A percentile compares a stretch with the other conserved stretches of the same genome.
Evolutionary conservation across 75 land plant genomes (phyloP).

Genomic region (Cupressus sempervirens): DNA sequence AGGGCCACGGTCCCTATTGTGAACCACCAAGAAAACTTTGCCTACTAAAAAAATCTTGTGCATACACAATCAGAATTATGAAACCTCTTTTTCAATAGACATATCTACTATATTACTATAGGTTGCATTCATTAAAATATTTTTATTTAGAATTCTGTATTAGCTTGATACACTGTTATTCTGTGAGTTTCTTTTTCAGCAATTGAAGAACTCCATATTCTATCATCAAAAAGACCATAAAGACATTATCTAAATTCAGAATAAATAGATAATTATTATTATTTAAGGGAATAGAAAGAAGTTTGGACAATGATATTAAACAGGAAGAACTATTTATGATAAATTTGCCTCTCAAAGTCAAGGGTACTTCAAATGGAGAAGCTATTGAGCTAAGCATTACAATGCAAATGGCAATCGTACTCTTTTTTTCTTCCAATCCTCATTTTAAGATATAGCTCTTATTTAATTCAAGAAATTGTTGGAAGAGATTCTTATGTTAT

Average conservation of each 20-base stretch:
- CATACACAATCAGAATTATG: neutral
- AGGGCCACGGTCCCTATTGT: too few species aligned
- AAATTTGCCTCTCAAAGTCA: neutral
- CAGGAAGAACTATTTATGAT: neutral
- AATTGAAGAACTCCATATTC: neutral
- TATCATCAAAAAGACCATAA: too few species aligned
- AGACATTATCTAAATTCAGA: neutral
- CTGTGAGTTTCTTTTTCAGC: neutral
- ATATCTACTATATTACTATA: neutral
- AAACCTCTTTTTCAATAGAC: neutral
- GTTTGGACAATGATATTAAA: neutral
- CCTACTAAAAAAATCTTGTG: neutral
- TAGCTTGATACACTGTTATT: neutral
- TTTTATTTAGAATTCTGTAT: neutral
- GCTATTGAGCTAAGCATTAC: neutral
- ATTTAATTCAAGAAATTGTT: neutral
- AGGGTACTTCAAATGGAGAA: neutral
- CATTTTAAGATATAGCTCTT: neutral
- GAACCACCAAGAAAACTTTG: neutral
- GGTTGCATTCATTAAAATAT: neutral
- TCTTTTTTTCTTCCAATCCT: neutral
- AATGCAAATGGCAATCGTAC: neutral
- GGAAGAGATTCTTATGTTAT: neutral
- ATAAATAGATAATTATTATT: neutral
- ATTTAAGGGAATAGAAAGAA: conserved; percentile 1